These are phyloP conservation scores for Plantago rigida DNA, from an alignment of 305 asterid species.

Conservation along the genomic window DNA sequence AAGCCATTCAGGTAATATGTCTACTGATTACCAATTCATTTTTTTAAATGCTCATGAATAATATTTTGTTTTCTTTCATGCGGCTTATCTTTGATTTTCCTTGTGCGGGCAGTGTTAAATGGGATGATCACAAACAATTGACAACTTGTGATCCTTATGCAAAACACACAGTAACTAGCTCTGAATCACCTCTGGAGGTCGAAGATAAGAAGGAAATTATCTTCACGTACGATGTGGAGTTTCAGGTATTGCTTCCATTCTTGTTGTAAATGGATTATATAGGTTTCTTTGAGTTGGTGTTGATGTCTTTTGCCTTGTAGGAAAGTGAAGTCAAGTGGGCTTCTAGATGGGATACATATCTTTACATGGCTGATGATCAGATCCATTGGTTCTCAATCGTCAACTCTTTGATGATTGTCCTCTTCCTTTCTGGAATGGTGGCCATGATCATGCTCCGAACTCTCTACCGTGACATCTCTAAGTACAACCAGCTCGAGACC, in stretches of 20 bases:
- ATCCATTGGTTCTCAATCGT: constrained; percentile 90
- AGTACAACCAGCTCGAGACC: constrained; percentile 78
- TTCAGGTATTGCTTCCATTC: constrained; percentile 44
- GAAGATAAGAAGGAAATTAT: constrained; percentile 65
- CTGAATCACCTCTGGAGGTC: constrained; percentile 74
- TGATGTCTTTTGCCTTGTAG: constrained; percentile 31
- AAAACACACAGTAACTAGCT: constrained; percentile 58
- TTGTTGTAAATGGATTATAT: constrained; percentile 1
- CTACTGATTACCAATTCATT: constrained; percentile 2
- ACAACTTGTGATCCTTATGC: constrained; percentile 81
- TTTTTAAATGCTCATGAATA: neutral
- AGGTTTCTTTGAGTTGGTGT: neutral
- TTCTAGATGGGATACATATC: constrained; percentile 90
- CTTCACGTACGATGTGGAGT: constrained; percentile 85
- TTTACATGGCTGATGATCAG: constrained; percentile 88
- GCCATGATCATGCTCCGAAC: constrained; percentile 91
- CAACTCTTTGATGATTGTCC: constrained; percentile 79
- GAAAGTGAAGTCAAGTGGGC: constrained; percentile 94
- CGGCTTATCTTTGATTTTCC: constrained; percentile 22
- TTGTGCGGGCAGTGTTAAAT: constrained; percentile 47
- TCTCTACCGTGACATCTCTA: constrained; percentile 77
- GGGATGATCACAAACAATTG: constrained; percentile 47
- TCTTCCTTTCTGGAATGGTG: constrained; percentile 87
- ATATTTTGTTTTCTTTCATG: constrained; percentile 12
- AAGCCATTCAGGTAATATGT: constrained; percentile 54